Percentiles rank a stretch among this genome's conserved stretches.
These are phyloP conservation scores for Arachis hypogaea DNA, from an alignment of 306 rosid species.

Conservation along the genomic window DNA sequence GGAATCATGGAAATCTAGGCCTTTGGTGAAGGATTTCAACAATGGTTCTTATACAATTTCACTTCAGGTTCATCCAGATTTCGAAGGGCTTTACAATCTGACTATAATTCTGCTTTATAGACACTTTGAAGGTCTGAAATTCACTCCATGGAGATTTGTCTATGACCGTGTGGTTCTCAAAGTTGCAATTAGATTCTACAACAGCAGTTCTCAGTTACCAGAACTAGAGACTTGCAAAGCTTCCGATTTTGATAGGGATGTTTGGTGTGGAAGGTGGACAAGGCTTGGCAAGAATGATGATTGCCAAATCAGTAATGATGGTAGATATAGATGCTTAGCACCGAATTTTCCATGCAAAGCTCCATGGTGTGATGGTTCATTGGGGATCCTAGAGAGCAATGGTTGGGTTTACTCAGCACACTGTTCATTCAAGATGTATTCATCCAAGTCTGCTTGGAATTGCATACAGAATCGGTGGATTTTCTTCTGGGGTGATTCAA, in stretches of 20 bases:
- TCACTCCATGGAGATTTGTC: slow-evolving; percentile 67
- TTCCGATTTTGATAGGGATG: slow-evolving; percentile 66
- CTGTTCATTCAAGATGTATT: slow-evolving; percentile 70
- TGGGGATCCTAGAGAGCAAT: slow-evolving; percentile 84
- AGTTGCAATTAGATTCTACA: slow-evolving; percentile 58
- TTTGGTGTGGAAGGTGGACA: slow-evolving; percentile 95
- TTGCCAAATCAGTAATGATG: slow-evolving; percentile 69
- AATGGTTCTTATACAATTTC: slow-evolving; percentile 78
- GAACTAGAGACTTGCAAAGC: slow-evolving; percentile 55
- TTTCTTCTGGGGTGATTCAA: slow-evolving; percentile 97
- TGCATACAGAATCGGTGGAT: slow-evolving; percentile 79
- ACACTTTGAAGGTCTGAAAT: slow-evolving; percentile 77
- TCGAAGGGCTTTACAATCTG: slow-evolving; percentile 64
- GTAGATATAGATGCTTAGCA: slow-evolving; percentile 71
- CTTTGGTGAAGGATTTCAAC: slow-evolving; percentile 72
- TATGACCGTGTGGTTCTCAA: slow-evolving; percentile 55
- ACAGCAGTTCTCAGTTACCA: slow-evolving; percentile 51
- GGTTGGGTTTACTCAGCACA: slow-evolving; percentile 98
- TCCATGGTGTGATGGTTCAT: slow-evolving; percentile 87
- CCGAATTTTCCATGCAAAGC: slow-evolving; percentile 64
- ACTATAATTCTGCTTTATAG: slow-evolving; percentile 70
- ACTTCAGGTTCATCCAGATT: slow-evolving; percentile 84
- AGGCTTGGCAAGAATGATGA: slow-evolving; percentile 73
- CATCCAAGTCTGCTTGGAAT: slow-evolving; percentile 79
- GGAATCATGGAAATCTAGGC: slow-evolving; percentile 87